A percentile compares a stretch with the other conserved stretches of the same genome.
Evolutionary conservation across 2,329 filamentous ascomycete genomes (phyloP).

Genomic region (Immersiporthe knoxdaviesiana): DNA sequence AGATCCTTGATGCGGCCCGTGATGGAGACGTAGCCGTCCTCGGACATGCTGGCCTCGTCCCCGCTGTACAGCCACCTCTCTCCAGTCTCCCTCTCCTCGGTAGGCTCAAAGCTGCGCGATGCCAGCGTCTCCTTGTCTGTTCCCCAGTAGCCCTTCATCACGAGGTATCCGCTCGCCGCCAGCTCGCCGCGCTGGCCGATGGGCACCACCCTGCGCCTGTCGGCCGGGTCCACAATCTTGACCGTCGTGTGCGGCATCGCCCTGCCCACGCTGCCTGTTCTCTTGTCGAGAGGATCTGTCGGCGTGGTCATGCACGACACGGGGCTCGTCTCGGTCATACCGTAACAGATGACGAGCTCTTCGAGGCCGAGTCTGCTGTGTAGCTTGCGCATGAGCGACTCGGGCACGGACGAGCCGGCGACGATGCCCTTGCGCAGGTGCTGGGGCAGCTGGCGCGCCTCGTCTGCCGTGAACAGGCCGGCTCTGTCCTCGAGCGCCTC

Average conservation of each 20-base stretch:
- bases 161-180: constrained; percentile 79
- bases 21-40: constrained; percentile 81
- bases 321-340: constrained; percentile 89
- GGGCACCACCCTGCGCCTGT: constrained; percentile 63
- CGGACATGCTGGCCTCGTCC: constrained; percentile 87
- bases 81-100: constrained; percentile 25
- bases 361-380: constrained; percentile 74
- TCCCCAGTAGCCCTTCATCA: constrained; percentile 92
- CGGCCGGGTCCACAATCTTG: constrained; percentile 73
- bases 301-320: constrained; percentile 83
- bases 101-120: constrained; percentile 54
- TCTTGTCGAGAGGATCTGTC: constrained; percentile 71
- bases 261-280: constrained; percentile 77
- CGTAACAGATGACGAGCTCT: constrained; percentile 91
- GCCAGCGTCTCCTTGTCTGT: constrained; percentile 74
- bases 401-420: constrained; percentile 83
- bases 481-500: constrained; percentile 61
- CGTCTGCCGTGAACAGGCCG: constrained; percentile 14
- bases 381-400: constrained; percentile 76
- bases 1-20: constrained; percentile 93
- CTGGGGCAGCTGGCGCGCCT: constrained; percentile 35
- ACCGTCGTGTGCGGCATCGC: constrained; percentile 78
- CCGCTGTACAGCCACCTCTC: constrained; percentile 86
- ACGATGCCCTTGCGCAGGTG: constrained; percentile 85
- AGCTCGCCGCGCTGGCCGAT: constrained; percentile 76